These are phyloP conservation scores for Fraxinus pennsylvanica DNA, from an alignment of 257 asterid genomes.

Conservation along the genomic window DNA sequence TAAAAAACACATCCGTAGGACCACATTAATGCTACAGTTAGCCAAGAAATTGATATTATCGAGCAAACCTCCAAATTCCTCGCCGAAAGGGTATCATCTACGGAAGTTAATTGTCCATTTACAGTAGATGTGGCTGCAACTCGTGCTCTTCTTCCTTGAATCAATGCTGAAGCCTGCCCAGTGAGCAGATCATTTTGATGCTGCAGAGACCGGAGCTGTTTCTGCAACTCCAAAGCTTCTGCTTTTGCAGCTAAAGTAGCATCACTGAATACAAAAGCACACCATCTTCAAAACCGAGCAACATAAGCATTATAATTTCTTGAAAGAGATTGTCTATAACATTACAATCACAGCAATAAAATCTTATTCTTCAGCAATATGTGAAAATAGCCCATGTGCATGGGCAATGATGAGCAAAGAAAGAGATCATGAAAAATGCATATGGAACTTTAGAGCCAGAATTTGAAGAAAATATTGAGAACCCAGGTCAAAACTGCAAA, in stretches of 20 bases:
- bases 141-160: constrained; percentile 96
- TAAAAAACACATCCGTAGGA: background rate
- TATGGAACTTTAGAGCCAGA: background rate
- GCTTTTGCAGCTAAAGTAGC: constrained; percentile 80
- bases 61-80: constrained; percentile 82
- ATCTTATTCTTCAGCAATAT: background rate
- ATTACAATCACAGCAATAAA: background rate
- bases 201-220: constrained; percentile 81
- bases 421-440: background rate
- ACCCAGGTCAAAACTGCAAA: background rate
- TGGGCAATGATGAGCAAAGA: background rate
- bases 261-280: constrained; percentile 56
- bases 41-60: constrained; percentile 15
- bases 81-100: constrained; percentile 86
- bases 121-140: constrained; percentile 87
- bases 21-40: constrained; percentile 6
- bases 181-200: constrained; percentile 84
- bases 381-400: background rate
- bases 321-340: constrained; percentile 3
- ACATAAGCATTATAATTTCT: constrained; percentile 24
- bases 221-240: constrained; percentile 91
- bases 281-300: constrained; percentile 32
- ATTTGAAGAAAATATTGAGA: background rate
- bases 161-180: constrained; percentile 82
- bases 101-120: constrained; percentile 72